Base-by-base conservation (phyloP, 2,329 filamentous ascomycete species). In the Akanthomyces dipterigenus region DNA sequence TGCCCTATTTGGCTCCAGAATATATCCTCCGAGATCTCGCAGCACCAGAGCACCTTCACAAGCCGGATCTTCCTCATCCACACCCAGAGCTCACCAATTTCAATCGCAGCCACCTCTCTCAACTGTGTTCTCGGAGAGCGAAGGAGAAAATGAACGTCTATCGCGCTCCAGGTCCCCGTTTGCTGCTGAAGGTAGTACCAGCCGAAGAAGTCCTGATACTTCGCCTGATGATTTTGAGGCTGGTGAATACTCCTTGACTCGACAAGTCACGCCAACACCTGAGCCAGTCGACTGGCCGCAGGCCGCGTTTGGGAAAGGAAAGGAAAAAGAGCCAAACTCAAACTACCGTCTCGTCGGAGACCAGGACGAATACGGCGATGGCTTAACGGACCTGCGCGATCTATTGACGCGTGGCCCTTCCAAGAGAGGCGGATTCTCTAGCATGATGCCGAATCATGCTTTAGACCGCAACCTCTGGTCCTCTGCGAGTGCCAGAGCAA, bases 81-180 rank as follows among this genome's bases (percentile, higher is more conserved):
- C 55, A 5, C 49, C 55, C 3, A 34, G 46, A 43, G 70, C 77
- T 51, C 71, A 77, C 62, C 77, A 79, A 60, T 83, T 85, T 68
- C 82, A 82, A 78, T 87, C 84, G 83, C 86, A 83, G 71, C 82
- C 82, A 49, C 83, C 86, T 71, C 76, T 87, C 46, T 88, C 85
- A 43, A 86, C 84, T 49, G 84, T 88, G 63, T 76, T 81, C 71
- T 87, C 85, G 38, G 85, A 86, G 69, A 83, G 82, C 68, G 85
- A 88, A 64, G 77, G 72, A 48, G 77, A 73, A 40, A 85, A 80
- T 68, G 75, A 79, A 36, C 76, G 76, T 43, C 76, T 73, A 18
- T 83, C 82, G 24, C 78, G 78, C 14, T 76, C 80, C 11, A 75
- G 78, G 56, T 82, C 80, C 5, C 69, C 75, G 6, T 66, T 74